A percentile compares a stretch with the other conserved stretches of the same genome.
Conservation (phyloP, 2,329 filamentous ascomycete species). For the Fusarium tricinctum region DNA sequence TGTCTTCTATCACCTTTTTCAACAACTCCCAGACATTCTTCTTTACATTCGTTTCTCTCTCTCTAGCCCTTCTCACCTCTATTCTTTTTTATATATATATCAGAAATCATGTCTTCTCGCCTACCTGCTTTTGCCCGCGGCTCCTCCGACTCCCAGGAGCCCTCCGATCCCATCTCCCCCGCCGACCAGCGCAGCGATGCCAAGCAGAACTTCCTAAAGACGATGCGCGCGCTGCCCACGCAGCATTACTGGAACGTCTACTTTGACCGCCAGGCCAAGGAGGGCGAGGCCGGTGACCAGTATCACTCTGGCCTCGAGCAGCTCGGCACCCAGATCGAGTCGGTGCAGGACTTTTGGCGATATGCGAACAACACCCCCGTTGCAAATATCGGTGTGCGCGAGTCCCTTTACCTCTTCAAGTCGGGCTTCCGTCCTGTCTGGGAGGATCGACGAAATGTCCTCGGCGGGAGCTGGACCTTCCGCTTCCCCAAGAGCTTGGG, state of each 20-base stretch:
- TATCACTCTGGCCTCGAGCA: conserved; percentile 72
- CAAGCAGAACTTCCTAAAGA: conserved; percentile 85
- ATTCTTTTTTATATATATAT: too few species aligned
- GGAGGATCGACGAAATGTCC: conserved; percentile 88
- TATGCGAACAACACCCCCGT: conserved; percentile 87
- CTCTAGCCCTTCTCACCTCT: neutral
- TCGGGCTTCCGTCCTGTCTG: conserved; percentile 81
- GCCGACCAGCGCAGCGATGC: conserved; percentile 81
- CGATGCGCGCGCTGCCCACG: conserved; percentile 78
- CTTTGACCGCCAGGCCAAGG: conserved; percentile 68
- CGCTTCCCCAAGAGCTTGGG: conserved; percentile 82
- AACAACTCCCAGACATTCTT: conserved; percentile 11
- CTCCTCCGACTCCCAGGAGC: conserved; percentile 72
- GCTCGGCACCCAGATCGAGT: conserved; percentile 77
- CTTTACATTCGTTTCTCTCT: conserved; percentile 33
- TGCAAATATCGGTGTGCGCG: conserved; percentile 80
- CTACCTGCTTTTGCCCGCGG: conserved; percentile 73
- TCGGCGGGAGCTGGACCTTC: conserved; percentile 93
- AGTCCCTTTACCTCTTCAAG: conserved; percentile 85
- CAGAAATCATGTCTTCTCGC: conserved; percentile 65
- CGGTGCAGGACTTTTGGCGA: conserved; percentile 87
- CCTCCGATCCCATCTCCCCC: conserved; percentile 73
- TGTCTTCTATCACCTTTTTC: conserved; percentile 10
- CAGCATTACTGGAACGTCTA: conserved; percentile 86
- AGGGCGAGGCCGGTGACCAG: conserved; percentile 56